Percentiles rank a stretch among this genome's conserved stretches.
These are phyloP conservation scores for Ilyonectria mors-panacis DNA, from an alignment of 2,329 filamentous ascomycete genomes.

Conservation along the genomic window DNA sequence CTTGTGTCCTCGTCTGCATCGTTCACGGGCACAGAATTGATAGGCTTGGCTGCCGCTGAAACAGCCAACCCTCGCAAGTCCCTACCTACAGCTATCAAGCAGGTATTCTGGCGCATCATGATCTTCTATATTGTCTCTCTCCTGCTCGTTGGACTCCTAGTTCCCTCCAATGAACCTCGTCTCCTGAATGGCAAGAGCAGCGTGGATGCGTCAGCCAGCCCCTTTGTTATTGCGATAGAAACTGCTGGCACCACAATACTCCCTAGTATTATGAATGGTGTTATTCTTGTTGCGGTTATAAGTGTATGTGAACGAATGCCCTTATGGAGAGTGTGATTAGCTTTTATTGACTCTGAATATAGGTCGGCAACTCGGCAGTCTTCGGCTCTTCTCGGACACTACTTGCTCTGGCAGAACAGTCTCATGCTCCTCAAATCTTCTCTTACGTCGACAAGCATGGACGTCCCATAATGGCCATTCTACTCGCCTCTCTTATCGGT, in stretches of 20 bases:
- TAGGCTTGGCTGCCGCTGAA: slow-evolving; percentile 83
- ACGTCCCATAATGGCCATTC: slow-evolving; percentile 83
- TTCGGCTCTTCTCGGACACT: slow-evolving; percentile 93
- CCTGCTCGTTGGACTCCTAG: slow-evolving; percentile 83
- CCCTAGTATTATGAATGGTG: slow-evolving; percentile 90
- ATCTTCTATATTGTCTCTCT: slow-evolving; percentile 91
- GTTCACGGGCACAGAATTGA: slow-evolving; percentile 82
- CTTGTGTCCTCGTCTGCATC: slow-evolving; percentile 83
- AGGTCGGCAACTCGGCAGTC: slow-evolving; percentile 86
- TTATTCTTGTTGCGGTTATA: slow-evolving; percentile 91
- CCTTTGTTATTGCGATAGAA: slow-evolving; percentile 93
- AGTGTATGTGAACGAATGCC: slow-evolving; percentile 63
- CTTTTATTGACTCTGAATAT: too few species aligned
- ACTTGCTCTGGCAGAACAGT: slow-evolving; percentile 62
- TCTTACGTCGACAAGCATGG: slow-evolving; percentile 87
- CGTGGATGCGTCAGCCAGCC: slow-evolving; percentile 82
- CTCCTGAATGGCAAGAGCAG: slow-evolving; percentile 71
- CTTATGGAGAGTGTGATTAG: too few species aligned
- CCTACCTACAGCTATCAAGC: slow-evolving; percentile 88
- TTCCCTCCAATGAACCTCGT: slow-evolving; percentile 77
- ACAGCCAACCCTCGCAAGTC: slow-evolving; percentile 59
- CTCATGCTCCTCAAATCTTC: slow-evolving; percentile 83
- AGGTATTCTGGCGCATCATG: slow-evolving; percentile 96
- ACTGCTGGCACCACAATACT: slow-evolving; percentile 85
- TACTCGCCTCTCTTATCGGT: slow-evolving; percentile 76